Base-by-base conservation (phyloP, 1,284 basidiomycete species). In the Lentinus polychrous region DNA sequence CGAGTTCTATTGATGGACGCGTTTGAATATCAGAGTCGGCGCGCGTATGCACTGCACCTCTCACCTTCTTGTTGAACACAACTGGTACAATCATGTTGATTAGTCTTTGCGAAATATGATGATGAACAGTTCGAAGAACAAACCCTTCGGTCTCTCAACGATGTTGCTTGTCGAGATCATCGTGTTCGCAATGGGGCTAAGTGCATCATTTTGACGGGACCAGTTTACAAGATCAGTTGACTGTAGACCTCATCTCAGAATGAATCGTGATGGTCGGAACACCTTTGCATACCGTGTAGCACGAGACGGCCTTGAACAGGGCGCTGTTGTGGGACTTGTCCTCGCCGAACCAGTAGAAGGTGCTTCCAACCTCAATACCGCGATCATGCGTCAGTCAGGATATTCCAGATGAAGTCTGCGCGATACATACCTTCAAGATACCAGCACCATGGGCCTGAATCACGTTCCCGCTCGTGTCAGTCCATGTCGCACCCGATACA, bases 381-480 rank as follows among this genome's bases (percentile, higher is more conserved):
- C 20, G 11, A 38, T 24, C 36, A 31, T 23, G n/a, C 24, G 39
- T 34, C n/a, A 23, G 33, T 40, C 18, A 35, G 41, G 36, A 37
- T 15, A 10, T 27, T 27, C 10, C 27, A 27, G 27, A 27, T 10
- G 27, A 10, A n/a, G n/a, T n/a, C n/a, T n/a, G 27, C 4, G 27
- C 10, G 27, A 4, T 10, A 10, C 52, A 23, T 51, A 78, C 79
- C 64, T 79, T 79, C 22, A 83, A 51, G 43, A 83, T 68, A 1
- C 79, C 79, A 7, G 71, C 79, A 5, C 81, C 79, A 60, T 83
- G 81, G 6, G 78, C 79, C 57, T 83, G 80, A 14, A 82, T 81
- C n/a, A 71, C 63, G 57, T 76, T 80, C 3, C 81, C 80, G 52
- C 68, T 73, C 7, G 77, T 81, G 57, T 83, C 80, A 5, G 70